Evolutionary conservation across 257 asterid genomes (phyloP).

Genomic region (Ehretia macrophylla): DNA sequence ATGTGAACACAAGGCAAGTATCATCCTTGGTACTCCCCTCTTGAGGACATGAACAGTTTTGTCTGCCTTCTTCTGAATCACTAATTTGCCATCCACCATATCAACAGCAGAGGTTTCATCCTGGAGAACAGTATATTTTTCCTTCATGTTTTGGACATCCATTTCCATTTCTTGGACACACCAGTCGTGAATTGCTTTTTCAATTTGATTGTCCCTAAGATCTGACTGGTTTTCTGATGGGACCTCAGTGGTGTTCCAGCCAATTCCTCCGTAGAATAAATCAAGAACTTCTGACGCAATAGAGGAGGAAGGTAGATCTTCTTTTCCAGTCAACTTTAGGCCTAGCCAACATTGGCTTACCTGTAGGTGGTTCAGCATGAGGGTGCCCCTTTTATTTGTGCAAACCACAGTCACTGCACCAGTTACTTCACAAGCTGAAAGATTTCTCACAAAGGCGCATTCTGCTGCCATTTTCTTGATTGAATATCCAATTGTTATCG

Average conservation of each 20-base stretch:
- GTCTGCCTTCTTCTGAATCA: constrained; percentile 3
- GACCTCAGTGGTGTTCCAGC: not conserved
- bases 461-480: not conserved
- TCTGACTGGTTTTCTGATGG: not conserved
- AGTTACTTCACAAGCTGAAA: not conserved
- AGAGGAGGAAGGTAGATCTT: not conserved
- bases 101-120: constrained; percentile 28
- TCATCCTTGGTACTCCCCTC: constrained; percentile 16
- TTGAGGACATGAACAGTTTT: constrained; percentile 4
- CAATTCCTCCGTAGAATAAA: not conserved
- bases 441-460: not conserved
- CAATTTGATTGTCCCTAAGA: not conserved
- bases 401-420: constrained; percentile 1
- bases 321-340: not conserved
- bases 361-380: not conserved
- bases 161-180: constrained; percentile 4
- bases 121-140: constrained; percentile 4
- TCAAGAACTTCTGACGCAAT: not conserved
- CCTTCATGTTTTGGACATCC: not conserved
- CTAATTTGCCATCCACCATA: constrained; percentile 16
- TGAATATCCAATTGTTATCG: constrained; percentile 1
- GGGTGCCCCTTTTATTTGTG: not conserved
- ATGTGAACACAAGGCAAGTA: constrained; percentile 16
- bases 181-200: not conserved
- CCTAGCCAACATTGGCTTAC: not conserved